phyloP scores from a whole-genome alignment of 441 rosid species.

The Populus trichocarpa region DNA sequence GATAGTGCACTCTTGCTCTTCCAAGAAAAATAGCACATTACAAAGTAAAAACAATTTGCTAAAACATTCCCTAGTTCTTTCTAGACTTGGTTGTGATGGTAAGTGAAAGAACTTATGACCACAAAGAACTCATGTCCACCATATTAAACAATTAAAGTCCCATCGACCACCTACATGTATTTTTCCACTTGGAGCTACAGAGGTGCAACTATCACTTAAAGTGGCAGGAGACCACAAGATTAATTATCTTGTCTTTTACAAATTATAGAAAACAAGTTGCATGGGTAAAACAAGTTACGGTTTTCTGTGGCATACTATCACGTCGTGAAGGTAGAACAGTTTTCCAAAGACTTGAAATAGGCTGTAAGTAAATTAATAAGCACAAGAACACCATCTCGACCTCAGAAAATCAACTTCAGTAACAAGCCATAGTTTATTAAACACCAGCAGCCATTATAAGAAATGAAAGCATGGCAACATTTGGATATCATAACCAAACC shows the following conservation, averaged over 20 bases:
- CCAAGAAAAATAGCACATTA: too few species aligned
- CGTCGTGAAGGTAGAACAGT: not conserved
- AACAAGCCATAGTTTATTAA: not conserved
- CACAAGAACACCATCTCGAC: not conserved
- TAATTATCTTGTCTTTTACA: not conserved
- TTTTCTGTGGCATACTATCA: not conserved
- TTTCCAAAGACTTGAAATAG: not conserved
- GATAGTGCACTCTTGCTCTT: too few species aligned
- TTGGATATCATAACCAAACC: not conserved
- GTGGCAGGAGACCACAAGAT: not conserved
- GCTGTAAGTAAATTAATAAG: not conserved
- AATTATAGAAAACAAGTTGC: not conserved
- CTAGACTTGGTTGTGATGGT: too few species aligned
- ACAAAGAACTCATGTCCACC: too few species aligned
- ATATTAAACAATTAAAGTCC: too few species aligned
- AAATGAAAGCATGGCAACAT: not conserved
- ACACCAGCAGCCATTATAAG: not conserved
- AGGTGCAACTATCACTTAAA: too few species aligned
- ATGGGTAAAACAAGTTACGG: not conserved
- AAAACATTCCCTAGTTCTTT: too few species aligned
- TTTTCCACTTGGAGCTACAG: too few species aligned
- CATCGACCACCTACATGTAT: too few species aligned
- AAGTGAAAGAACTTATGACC: too few species aligned
- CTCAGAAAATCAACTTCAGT: not conserved
- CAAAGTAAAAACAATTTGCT: too few species aligned